Evolutionary conservation across 768 basidiomycete species (phyloP).

Genomic region (Tricholoma flavovirens): DNA sequence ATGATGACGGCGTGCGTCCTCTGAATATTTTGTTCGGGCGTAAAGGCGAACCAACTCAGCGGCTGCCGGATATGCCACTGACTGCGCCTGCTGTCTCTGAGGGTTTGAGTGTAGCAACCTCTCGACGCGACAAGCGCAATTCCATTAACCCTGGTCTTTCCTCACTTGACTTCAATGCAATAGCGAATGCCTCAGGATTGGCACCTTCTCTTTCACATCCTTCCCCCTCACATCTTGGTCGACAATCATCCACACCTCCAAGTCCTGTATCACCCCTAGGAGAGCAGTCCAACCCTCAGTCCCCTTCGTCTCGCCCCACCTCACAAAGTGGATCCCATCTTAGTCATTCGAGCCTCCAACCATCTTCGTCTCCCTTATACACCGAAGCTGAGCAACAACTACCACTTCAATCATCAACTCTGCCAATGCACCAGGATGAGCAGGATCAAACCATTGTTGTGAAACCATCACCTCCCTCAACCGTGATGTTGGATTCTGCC

Average conservation of each 20-base stretch:
- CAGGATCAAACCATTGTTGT: constrained; percentile 38
- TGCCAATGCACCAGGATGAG: constrained; percentile 28
- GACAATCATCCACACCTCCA: constrained; percentile 21
- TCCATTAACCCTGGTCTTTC: constrained; percentile 44
- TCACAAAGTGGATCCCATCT: constrained; percentile 26
- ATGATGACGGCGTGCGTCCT: constrained; percentile 41
- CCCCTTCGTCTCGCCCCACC: constrained; percentile 21
- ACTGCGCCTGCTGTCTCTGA: constrained; percentile 18
- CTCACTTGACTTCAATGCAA: constrained; percentile 27
- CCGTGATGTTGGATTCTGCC: constrained; percentile 20
- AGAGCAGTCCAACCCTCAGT: constrained; percentile 21
- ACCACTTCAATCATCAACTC: constrained; percentile 28
- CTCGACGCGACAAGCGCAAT: constrained; percentile 38
- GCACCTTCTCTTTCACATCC: constrained; percentile 28
- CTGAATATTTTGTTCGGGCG: constrained; percentile 31
- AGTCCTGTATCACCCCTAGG: constrained; percentile 25
- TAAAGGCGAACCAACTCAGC: constrained; percentile 17
- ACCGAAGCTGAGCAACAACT: constrained; percentile 11
- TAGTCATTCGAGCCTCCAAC: constrained; percentile 19
- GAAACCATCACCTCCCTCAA: constrained; percentile 23
- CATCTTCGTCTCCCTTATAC: constrained; percentile 17
- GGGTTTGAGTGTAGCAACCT: constrained; percentile 30
- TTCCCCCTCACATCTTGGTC: constrained; percentile 18
- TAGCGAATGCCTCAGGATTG: constrained; percentile 14
- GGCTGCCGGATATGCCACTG: constrained; percentile 11